Evolutionary conservation across 805 yeast genomes (phyloP).

Genomic region (Nakazawaea holstii): DNA sequence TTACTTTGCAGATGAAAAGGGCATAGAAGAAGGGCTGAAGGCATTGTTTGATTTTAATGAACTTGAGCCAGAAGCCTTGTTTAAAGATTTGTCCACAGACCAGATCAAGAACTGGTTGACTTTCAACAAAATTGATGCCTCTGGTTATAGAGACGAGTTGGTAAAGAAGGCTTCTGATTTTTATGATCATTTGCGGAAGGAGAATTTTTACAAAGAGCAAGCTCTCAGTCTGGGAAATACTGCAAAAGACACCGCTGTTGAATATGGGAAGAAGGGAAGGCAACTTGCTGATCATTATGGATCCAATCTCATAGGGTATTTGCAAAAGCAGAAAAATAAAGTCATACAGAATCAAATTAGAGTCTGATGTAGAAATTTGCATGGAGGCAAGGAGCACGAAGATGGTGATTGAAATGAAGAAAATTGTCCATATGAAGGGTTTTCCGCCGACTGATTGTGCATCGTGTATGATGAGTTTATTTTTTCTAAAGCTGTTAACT

Average conservation of each 20-base stretch:
- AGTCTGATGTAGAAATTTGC: no score
- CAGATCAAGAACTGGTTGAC: slow-evolving; percentile 33
- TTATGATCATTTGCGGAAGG: slow-evolving; percentile 9
- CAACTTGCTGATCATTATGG: slow-evolving; percentile 17
- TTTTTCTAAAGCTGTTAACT: no score
- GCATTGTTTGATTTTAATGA: slow-evolving; percentile 21
- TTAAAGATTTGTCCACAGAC: slow-evolving; percentile 33
- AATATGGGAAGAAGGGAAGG: slow-evolving; percentile 18
- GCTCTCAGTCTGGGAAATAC: slow-evolving; percentile 8
- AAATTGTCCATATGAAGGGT: no score
- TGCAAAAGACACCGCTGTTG: slow-evolving; percentile 17
- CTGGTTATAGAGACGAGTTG: slow-evolving; percentile 23
- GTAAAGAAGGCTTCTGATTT: slow-evolving; percentile 16
- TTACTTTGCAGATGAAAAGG: slow-evolving; percentile 37
- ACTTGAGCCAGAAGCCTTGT: slow-evolving; percentile 19
- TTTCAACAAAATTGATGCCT: slow-evolving; percentile 18
- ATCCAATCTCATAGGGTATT: slow-evolving; percentile 13
- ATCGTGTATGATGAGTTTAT: no score
- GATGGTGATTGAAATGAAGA: no score
- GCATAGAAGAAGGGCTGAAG: slow-evolving; percentile 41
- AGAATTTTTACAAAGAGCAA: slow-evolving; percentile 9
- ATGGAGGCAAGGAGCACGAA: no score
- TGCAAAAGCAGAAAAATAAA: slow-evolving; percentile 11
- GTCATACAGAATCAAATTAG: no score
- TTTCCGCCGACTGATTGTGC: no score